Base-by-base conservation (phyloP, 768 basidiomycete species). In the Phylloporus sp. region DNA sequence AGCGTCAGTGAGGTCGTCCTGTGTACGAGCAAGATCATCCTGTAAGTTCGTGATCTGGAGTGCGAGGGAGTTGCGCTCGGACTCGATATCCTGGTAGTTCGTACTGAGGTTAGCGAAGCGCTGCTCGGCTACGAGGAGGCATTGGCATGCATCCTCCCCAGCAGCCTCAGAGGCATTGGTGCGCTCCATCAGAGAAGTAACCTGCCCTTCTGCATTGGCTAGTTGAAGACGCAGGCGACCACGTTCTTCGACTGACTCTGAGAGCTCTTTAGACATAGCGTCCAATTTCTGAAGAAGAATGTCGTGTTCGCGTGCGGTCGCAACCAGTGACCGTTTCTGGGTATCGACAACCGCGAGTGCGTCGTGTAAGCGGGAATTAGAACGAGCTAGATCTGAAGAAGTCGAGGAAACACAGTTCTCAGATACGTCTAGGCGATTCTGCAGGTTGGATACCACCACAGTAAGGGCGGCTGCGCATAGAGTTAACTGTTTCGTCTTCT, bases 1-100 rank as follows among this genome's bases (percentile, higher is more conserved):
- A 1, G 78, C 77, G 20, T 75, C 73, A 3, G 62, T 62, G 3
- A 86, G 66, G 34, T 83, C 81, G 20, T 75, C 65, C 49, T 79
- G 79, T 7, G 72, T 76, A 23, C 54, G 55, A 7, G 69, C 61
- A 13, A 88, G 69, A 50, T 89, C 87, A 28, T 69, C 63, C 38
- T 75, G 73, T n/a, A 87, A 64, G 46, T 86, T 84, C 4, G 74
- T 71, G 27, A 84, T 65, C 58, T 84, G 81, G 10, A 86, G 72
- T n/a, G 69, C 66, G 17, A 88, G 72, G 3, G 83, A 79, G 52
- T 83, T 75, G 21, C 86, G 80, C 55, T 85, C 77, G 0, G 82
- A 77, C 56, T 85, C 83, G 32, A 78, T 66, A 32, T 77, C 71
- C 36, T 82, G 77, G 13, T 80, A 71, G 14, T 73, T 63, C 39